phyloP scores from a whole-genome alignment of 805 yeast genomes.

The Candida ficus region DNA sequence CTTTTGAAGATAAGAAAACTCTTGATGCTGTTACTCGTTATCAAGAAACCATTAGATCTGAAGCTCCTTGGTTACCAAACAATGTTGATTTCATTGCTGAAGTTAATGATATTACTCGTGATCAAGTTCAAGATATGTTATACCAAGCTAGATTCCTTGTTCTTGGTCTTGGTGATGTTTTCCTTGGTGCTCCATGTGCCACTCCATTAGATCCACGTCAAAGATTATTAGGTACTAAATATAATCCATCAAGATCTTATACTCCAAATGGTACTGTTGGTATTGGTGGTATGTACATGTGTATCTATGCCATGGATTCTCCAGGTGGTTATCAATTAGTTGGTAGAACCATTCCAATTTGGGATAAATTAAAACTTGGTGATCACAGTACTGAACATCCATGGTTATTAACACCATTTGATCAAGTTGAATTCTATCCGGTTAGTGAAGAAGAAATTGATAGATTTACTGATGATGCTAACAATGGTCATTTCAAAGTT shows the following conservation, averaged over 20 bases:
- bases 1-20: constrained; percentile 89
- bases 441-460: constrained; percentile 84
- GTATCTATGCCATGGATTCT: constrained; percentile 90
- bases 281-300: constrained; percentile 98
- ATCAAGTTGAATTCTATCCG: constrained; percentile 91
- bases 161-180: constrained; percentile 94
- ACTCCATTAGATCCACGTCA: constrained; percentile 97
- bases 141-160: constrained; percentile 90
- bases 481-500: constrained; percentile 75
- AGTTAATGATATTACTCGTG: constrained; percentile 75
- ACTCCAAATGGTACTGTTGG: constrained; percentile 98
- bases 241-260: constrained; percentile 93
- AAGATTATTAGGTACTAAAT: constrained; percentile 85
- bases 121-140: constrained; percentile 75
- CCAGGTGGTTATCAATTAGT: constrained; percentile 98
- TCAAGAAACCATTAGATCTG: constrained; percentile 85
- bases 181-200: constrained; percentile 97
- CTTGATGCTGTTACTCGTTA: constrained; percentile 87
- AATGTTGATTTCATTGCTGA: constrained; percentile 92
- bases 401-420: constrained; percentile 90
- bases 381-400: constrained; percentile 60
- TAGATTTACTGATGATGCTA: constrained; percentile 59
- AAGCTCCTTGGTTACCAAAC: constrained; percentile 97
- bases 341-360: constrained; percentile 94
- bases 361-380: constrained; percentile 90